Percentiles rank a stretch among this genome's conserved stretches.
Conservation (phyloP, 108 stramenopile genomes). For the Cyclostephanos invisitatus region DNA sequence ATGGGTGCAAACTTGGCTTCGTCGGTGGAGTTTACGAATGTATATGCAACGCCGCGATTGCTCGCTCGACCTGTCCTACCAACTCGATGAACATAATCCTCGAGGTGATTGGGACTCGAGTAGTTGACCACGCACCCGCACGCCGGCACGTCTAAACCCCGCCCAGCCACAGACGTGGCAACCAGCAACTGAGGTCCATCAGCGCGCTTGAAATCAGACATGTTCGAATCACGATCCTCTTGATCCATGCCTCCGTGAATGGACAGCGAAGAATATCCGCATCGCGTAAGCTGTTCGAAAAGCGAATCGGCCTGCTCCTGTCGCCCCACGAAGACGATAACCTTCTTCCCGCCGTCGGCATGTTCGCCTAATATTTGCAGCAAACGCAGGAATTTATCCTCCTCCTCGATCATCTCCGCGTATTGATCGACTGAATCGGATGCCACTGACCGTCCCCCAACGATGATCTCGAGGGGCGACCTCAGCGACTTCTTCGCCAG, state of each 20-base stretch:
- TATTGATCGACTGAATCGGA: conserved; percentile 92
- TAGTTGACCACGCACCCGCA: conserved; percentile 95
- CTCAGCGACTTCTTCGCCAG: conserved; percentile 89
- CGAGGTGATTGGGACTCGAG: conserved; percentile 96
- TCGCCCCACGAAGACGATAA: conserved; percentile 97
- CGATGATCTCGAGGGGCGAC: conserved; percentile 93
- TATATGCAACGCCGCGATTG: conserved; percentile 93
- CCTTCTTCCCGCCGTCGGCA: conserved; percentile 90
- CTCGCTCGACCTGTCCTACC: conserved; percentile 97
- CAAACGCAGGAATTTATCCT: conserved; percentile 96
- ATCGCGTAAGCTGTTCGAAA: conserved; percentile 91
- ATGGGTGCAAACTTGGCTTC: conserved; percentile 96
- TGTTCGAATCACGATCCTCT: conserved; percentile 97
- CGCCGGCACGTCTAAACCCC: conserved; percentile 96
- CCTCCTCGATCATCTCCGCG: conserved; percentile 92
- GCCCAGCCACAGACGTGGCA: conserved; percentile 92
- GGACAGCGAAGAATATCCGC: conserved; percentile 93
- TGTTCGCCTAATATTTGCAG: conserved; percentile 97
- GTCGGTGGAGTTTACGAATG: conserved; percentile 90
- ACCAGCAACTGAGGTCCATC: conserved; percentile 89
- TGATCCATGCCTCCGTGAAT: conserved; percentile 99
- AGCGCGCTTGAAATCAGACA: conserved; percentile 94
- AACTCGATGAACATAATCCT: conserved; percentile 98
- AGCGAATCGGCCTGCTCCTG: conserved; percentile 93
- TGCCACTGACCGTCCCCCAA: conserved; percentile 94